phyloP scores from a whole-genome alignment of 2,329 filamentous ascomycete species.

The Leptographium wingfieldii region DNA sequence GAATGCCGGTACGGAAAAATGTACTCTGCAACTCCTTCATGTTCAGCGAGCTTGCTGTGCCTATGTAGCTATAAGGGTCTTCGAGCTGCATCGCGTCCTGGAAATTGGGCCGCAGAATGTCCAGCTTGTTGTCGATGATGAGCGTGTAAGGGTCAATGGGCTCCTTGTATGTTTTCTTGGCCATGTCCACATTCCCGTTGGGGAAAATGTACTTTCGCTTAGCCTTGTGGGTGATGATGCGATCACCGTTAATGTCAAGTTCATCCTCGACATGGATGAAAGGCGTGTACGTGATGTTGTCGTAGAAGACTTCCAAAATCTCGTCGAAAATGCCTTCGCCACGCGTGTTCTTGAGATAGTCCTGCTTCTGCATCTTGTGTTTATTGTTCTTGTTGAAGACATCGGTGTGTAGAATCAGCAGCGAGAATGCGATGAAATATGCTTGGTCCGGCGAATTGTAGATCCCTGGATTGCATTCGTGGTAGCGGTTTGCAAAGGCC shows the following conservation, averaged over 20 bases:
- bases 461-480: slow-evolving; percentile 96
- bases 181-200: slow-evolving; percentile 48
- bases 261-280: slow-evolving; percentile 98
- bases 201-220: slow-evolving; percentile 60
- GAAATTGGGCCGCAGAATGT: slow-evolving; percentile 68
- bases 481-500: slow-evolving; percentile 89
- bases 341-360: slow-evolving; percentile 90
- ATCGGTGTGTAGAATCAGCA: slow-evolving; percentile 92
- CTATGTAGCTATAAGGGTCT: slow-evolving; percentile 81
- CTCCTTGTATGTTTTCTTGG: slow-evolving; percentile 58
- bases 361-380: slow-evolving; percentile 91
- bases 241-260: slow-evolving; percentile 63
- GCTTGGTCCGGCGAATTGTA: slow-evolving; percentile 84
- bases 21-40: slow-evolving; percentile 72
- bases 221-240: slow-evolving; percentile 56
- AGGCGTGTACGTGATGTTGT: slow-evolving; percentile 95
- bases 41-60: slow-evolving; percentile 63
- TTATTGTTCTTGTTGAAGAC: slow-evolving; percentile 99
- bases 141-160: slow-evolving; percentile 91
- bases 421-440: slow-evolving; percentile 96
- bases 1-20: slow-evolving; percentile 79
- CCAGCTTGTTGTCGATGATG: slow-evolving; percentile 81
- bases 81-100: slow-evolving; percentile 89
- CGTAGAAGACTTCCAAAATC: slow-evolving; percentile 90
- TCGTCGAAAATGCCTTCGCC: slow-evolving; percentile 90